Evolutionary conservation across 2,329 filamentous ascomycete species (phyloP), one percentile per base, ranked within the genome.

Genomic region (Scytalidium sp.): DNA sequence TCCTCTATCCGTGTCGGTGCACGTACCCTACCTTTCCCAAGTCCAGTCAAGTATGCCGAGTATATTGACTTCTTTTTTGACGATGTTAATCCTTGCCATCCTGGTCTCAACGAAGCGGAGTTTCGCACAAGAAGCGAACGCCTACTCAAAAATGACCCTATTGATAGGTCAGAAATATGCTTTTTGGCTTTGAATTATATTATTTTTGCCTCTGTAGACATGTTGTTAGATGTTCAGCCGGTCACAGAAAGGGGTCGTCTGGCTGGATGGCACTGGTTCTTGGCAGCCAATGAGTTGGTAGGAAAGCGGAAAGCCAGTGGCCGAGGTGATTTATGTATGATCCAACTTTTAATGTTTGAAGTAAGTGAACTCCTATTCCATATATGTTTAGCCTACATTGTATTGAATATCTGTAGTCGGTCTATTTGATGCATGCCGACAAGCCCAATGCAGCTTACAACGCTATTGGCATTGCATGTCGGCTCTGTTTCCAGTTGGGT

Each of bases 401-500:
- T n/a, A 15, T n/a, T 36, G 17, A 36, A 9, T n/a, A 10, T 36
- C n/a, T n/a, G 13, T n/a, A 36, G 32, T 8, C 32, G 4, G 7
- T 36, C 17, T 36, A 36, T 36, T n/a, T 36, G 8, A n/a, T 36
- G 15, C 32, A 36, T 36, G 15, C 32, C 7, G 32, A 36, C 32
- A 36, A 9, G 13, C 32, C 32, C 13, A 36, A 36, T 15, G 32
- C 32, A 7, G 32, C 32, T 9, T 36, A 36, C 13, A 36, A 36
- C 15, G 32, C 15, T 36, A n/a, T n/a, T 15, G 32, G 32, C 15
- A 8, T 36, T 15, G 32, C 32, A 9, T 36, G 32, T 36, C 32
- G 32, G 6, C 8, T n/a, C 13, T 9, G 8, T n/a, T 36, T 77
- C 45, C 75, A 77, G 46, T 66, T 78, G 2, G 75, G 74, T 5